phyloP scores from a whole-genome alignment of 192 early-diverging fungal species.

The Gryganskiella cystojenkinii region DNA sequence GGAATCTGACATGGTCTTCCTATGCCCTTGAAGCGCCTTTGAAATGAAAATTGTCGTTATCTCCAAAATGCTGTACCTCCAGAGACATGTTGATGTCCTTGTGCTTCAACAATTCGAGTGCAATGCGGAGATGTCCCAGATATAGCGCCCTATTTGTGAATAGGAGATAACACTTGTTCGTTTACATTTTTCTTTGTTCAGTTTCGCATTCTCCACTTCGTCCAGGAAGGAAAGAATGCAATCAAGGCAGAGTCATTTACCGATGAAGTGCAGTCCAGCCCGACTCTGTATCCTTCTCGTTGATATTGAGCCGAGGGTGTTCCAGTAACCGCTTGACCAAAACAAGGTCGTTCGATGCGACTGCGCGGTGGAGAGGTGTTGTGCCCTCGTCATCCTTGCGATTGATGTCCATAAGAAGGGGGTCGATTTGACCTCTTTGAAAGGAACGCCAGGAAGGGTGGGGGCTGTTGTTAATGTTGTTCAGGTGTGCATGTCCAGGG shows the following conservation, averaged over 20 bases:
- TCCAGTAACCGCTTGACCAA: constrained; percentile 47
- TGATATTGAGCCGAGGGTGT: constrained; percentile 63
- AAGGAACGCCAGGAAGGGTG: not conserved
- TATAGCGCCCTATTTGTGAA: constrained; percentile 58
- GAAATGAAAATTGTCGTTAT: not conserved
- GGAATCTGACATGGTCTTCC: not conserved
- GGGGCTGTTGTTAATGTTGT: too few species aligned
- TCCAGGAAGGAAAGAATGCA: not conserved
- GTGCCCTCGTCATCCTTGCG: constrained; percentile 46
- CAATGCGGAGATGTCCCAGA: constrained; percentile 66
- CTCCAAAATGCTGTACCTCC: constrained; percentile 50
- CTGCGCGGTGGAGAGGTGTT: constrained; percentile 60
- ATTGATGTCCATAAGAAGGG: constrained; percentile 41
- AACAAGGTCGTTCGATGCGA: constrained; percentile 45
- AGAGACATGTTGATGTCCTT: constrained; percentile 61
- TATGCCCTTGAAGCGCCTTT: too few species aligned
- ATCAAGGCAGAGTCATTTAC: constrained; percentile 19
- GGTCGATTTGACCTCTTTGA: constrained; percentile 1
- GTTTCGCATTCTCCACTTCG: not conserved
- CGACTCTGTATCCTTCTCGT: constrained; percentile 70
- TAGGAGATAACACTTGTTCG: not conserved
- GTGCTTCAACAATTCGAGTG: constrained; percentile 57
- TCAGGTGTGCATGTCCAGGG: constrained; percentile 10
- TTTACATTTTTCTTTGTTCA: not conserved
- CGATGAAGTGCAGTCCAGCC: constrained; percentile 79